Evolutionary conservation across 164 flowering plant species (phyloP).

Genomic region (Kingdonia uniflora): DNA sequence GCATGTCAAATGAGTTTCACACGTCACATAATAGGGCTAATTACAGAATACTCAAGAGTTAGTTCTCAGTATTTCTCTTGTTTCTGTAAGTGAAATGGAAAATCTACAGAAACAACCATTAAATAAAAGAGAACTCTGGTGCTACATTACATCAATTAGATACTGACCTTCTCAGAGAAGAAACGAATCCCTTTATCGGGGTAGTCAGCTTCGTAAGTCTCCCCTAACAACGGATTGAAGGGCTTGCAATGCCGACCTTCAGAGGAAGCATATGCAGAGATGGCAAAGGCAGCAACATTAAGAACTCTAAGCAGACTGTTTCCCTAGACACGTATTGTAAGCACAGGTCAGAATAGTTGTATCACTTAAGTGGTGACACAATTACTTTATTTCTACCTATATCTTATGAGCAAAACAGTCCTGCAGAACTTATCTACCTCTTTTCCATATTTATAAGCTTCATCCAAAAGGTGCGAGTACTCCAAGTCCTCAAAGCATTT

Average conservation of each 20-base stretch:
- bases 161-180: conserved; percentile 84
- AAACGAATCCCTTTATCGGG: conserved; percentile 95
- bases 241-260: conserved; percentile 94
- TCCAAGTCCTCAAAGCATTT: conserved; percentile 91
- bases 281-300: conserved; percentile 94
- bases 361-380: too few species aligned
- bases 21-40: too few species aligned
- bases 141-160: background rate
- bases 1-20: too few species aligned
- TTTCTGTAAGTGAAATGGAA: too few species aligned
- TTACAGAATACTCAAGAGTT: too few species aligned
- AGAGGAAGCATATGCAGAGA: conserved; percentile 91
- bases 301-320: conserved; percentile 64
- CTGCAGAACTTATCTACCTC: conserved; percentile 20
- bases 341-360: background rate
- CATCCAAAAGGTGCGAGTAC: conserved; percentile 76
- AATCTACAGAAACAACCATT: too few species aligned
- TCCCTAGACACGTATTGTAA: conserved; percentile 41
- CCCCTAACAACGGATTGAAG: conserved; percentile 92
- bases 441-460: conserved; percentile 74
- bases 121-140: background rate
- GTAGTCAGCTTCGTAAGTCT: conserved; percentile 94
- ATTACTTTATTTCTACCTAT: too few species aligned
- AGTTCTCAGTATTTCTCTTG: too few species aligned
- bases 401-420: background rate